Evolutionary conservation across 352 stramenopile genomes (phyloP).

Genomic region (Pythium rhizo-oryzae): DNA sequence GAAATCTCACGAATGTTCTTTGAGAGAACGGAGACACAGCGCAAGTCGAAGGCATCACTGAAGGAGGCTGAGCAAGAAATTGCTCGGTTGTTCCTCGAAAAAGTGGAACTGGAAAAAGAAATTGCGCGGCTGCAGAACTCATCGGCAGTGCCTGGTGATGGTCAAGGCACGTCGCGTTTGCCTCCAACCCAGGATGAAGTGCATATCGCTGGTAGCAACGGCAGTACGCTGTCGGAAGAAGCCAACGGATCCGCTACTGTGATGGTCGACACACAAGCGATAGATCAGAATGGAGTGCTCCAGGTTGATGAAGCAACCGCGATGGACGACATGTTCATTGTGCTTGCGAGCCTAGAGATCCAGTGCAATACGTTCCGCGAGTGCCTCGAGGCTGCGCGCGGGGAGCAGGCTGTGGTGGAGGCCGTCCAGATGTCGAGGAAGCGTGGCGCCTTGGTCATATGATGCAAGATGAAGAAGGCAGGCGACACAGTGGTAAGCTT

Average conservation of each 20-base stretch:
- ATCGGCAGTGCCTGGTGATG: not conserved
- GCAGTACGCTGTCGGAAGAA: not conserved
- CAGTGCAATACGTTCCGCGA: slow-evolving; percentile 64
- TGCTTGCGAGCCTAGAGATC: slow-evolving; percentile 74
- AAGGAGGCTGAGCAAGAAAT: slow-evolving; percentile 64
- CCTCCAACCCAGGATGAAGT: not conserved
- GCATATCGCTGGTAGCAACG: not conserved
- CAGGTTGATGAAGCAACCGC: slow-evolving; percentile 23
- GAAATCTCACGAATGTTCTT: slow-evolving; percentile 55
- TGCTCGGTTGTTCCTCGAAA: slow-evolving; percentile 52
- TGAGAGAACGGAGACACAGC: slow-evolving; percentile 50
- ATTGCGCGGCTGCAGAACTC: slow-evolving; percentile 8
- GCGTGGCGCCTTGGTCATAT: slow-evolving; percentile 31
- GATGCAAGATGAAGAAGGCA: slow-evolving; percentile 2
- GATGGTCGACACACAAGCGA: not conserved
- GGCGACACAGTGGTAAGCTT: not conserved
- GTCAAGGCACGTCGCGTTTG: not conserved
- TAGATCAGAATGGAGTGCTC: not conserved
- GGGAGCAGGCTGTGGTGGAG: slow-evolving; percentile 39
- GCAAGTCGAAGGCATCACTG: slow-evolving; percentile 55
- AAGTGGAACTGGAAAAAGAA: slow-evolving; percentile 54
- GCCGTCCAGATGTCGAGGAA: slow-evolving; percentile 27
- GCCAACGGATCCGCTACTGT: not conserved
- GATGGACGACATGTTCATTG: slow-evolving; percentile 58
- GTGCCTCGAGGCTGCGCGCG: slow-evolving; percentile 39